phyloP scores from a whole-genome alignment of 257 asterid species.

The Jacaranda mimosifolia region DNA sequence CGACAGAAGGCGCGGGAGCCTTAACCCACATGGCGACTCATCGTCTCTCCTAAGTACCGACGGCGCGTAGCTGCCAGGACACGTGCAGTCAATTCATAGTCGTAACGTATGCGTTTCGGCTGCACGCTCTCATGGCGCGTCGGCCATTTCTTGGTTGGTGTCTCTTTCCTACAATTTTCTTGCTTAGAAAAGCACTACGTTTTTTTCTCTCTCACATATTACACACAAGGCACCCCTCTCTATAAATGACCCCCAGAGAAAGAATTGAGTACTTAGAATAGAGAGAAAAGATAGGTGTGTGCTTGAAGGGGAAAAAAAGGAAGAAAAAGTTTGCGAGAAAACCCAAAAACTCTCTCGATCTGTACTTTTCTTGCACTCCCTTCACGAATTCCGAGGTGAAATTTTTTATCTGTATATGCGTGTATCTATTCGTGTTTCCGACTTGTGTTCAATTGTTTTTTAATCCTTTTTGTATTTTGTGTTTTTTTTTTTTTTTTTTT shows the following conservation, averaged over 20 bases:
- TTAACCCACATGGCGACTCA: constrained; percentile 26
- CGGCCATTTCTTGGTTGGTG: too few species aligned
- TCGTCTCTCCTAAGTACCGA: constrained; percentile 36
- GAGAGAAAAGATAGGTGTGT: constrained; percentile 29
- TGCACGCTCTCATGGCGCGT: constrained; percentile 39
- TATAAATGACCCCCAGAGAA: constrained; percentile 36
- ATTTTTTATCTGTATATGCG: neutral
- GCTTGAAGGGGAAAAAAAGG: constrained; percentile 26
- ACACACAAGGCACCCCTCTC: constrained; percentile 37
- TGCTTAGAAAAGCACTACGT: constrained; percentile 37
- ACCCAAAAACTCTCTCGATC: constrained; percentile 42
- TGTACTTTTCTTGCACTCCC: constrained; percentile 21
- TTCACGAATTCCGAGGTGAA: constrained; percentile 33
- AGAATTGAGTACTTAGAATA: constrained; percentile 14
- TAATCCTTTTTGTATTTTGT: neutral
- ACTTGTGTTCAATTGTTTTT: constrained; percentile 23
- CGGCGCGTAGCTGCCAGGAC: constrained; percentile 18
- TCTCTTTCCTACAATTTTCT: constrained; percentile 17
- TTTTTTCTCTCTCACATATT: constrained; percentile 38
- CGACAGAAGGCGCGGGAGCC: neutral
- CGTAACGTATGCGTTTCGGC: neutral
- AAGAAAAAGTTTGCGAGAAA: constrained; percentile 27
- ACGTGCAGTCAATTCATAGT: constrained; percentile 28
- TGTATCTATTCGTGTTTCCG: neutral
- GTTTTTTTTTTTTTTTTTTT: constrained; percentile 15